Conservation (phyloP, 1,284 basidiomycete species). For the Meira nashicola region DNA sequence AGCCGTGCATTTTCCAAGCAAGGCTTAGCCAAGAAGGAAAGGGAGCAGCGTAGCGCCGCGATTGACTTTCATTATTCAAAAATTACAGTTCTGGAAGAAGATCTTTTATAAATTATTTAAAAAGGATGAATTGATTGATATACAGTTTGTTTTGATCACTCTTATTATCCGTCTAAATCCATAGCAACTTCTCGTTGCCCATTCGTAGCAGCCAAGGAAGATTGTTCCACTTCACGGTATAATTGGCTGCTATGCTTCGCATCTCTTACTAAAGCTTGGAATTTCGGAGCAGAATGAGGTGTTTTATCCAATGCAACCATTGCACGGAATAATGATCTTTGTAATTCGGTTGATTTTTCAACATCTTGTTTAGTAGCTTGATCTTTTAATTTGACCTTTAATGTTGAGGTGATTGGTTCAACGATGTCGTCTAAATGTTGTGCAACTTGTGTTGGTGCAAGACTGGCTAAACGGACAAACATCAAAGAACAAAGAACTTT, state of each 20-base stretch:
- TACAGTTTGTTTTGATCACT: too few species aligned
- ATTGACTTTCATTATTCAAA: too few species aligned
- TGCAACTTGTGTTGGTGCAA: constrained; percentile 70
- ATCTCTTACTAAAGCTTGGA: constrained; percentile 15
- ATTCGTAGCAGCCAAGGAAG: too few species aligned
- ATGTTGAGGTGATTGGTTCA: constrained; percentile 73
- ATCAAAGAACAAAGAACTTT: constrained; percentile 95
- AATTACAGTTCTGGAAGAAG: too few species aligned
- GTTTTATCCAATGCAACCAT: constrained; percentile 5
- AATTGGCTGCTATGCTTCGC: constrained; percentile 12
- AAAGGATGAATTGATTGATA: too few species aligned
- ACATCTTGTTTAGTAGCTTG: constrained; percentile 91
- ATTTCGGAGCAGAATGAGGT: constrained; percentile 11
- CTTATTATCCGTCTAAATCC: too few species aligned
- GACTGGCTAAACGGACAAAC: constrained; percentile 79
- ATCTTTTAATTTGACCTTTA: constrained; percentile 67
- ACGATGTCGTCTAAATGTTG: constrained; percentile 74
- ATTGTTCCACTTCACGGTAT: constrained; percentile 10
- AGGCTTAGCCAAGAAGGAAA: too few species aligned
- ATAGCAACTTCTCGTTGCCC: too few species aligned
- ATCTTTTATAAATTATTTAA: too few species aligned
- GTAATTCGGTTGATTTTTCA: constrained; percentile 85
- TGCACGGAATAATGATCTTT: constrained; percentile 71
- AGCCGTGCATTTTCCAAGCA: too few species aligned
- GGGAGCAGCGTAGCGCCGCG: too few species aligned